These are phyloP conservation scores for Helichrysum umbraculigerum DNA, from an alignment of 129 eudicot genomes.

Conservation along the genomic window DNA sequence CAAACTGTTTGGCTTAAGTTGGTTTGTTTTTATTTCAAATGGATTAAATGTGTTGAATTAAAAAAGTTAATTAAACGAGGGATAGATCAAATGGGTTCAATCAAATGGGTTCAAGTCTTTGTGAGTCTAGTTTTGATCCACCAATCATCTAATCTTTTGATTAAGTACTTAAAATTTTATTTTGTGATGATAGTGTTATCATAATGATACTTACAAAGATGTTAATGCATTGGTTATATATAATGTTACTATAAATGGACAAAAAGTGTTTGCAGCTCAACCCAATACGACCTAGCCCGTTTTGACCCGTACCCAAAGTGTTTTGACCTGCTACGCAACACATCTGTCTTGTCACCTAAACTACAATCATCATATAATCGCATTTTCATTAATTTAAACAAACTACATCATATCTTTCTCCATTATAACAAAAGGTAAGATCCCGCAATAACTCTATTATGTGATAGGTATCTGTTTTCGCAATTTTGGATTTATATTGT, in stretches of 20 bases:
- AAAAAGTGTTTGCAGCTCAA: neutral
- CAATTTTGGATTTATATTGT: slow-evolving; percentile 11
- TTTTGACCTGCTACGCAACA: neutral
- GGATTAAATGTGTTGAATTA: neutral
- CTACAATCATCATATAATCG: neutral
- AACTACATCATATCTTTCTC: slow-evolving; percentile 4
- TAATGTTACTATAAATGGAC: neutral
- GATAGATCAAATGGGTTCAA: neutral
- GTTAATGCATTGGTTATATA: neutral
- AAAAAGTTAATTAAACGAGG: neutral
- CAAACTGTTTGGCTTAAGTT: neutral
- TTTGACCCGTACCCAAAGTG: neutral
- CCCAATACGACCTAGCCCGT: neutral
- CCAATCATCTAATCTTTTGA: neutral
- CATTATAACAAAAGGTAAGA: neutral
- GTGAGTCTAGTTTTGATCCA: neutral
- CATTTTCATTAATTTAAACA: neutral
- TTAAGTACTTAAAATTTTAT: neutral
- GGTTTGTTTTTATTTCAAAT: neutral
- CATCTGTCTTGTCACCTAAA: neutral
- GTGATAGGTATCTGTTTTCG: neutral
- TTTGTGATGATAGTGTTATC: neutral
- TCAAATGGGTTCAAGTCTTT: neutral
- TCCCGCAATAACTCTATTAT: neutral
- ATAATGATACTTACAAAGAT: neutral